A percentile compares a stretch with the other conserved stretches of the same genome.
phyloP scores from a whole-genome alignment of 768 basidiomycete species.

The Boletus tylopilopsis region DNA sequence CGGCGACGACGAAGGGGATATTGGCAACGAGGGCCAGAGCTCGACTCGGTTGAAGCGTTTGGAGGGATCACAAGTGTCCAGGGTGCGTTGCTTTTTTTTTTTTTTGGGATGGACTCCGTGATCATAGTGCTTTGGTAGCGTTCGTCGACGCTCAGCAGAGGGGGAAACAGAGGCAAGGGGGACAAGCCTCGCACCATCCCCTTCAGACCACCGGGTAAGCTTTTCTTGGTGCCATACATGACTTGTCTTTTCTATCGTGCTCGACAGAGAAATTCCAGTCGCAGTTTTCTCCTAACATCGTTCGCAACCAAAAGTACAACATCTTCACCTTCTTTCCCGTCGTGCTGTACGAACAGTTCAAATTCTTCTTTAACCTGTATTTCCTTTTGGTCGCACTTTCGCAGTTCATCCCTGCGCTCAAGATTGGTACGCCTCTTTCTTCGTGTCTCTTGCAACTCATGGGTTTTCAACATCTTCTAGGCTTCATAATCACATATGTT shows the following conservation, averaged over 20 bases:
- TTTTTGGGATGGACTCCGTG: background rate
- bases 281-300: slow-evolving; percentile 81
- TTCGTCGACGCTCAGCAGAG: slow-evolving; percentile 18
- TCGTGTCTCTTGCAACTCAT: background rate
- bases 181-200: slow-evolving; percentile 78
- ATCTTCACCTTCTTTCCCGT: slow-evolving; percentile 94
- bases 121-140: slow-evolving; percentile 9
- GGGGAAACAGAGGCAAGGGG: slow-evolving; percentile 32
- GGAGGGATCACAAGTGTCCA: slow-evolving; percentile 19
- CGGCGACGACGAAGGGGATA: slow-evolving; percentile 37
- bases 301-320: slow-evolving; percentile 98
- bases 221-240: background rate
- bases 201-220: slow-evolving; percentile 66
- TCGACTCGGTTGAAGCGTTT: slow-evolving; percentile 25
- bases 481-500: slow-evolving; percentile 93
- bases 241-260: background rate
- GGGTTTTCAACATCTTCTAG: slow-evolving; percentile 39
- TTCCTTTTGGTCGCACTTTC: slow-evolving; percentile 95
- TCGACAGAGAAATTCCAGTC: slow-evolving; percentile 64
- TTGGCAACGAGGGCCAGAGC: slow-evolving; percentile 30
- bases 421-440: slow-evolving; percentile 66
- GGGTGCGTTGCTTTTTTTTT: slow-evolving; percentile 11
- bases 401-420: slow-evolving; percentile 93
- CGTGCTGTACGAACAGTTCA: slow-evolving; percentile 99
- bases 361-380: slow-evolving; percentile 99